Evolutionary conservation across 2,329 filamentous ascomycete species (phyloP), one percentile per base, ranked within the genome.

Genomic region (Beauveria rudraprayagi): DNA sequence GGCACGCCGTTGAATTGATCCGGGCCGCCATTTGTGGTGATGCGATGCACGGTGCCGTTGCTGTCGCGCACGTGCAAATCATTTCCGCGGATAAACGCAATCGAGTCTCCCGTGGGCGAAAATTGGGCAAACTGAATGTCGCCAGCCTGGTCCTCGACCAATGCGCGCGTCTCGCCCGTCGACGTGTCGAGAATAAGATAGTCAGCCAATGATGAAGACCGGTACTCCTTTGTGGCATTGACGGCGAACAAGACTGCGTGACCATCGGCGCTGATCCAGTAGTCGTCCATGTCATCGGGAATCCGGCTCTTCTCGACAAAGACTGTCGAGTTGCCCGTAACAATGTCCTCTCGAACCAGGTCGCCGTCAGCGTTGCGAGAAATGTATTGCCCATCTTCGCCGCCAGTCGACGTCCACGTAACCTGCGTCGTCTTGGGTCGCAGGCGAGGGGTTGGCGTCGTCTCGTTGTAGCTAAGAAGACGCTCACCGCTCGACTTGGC

Each of bases 61-160:
- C 75, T 76, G 52, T 69, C 63, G 30, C 69, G 68, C 58, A 88
- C 70, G 71, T 80, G 89, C 1, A 90, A 71, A 67, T 90, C 80
- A 70, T 89, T 89, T 47, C 76, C 83, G 48, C 84, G 82, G 17
- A 89, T 86, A 67, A 88, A 89, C 1, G 84, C 86, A 64, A 89
- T 80, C n/a, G 79, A 73, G 47, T 83, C 78, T 22, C 83, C 81
- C 1, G 69, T 69, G 2, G 85, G 83, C 40, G 83, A 83, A 72
- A 87, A 83, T 61, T 79, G 76, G 3, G 87, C 87, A 65, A 87
- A 88, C 68, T 89, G 86, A 53, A 90, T 84, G 66, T 89, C 85
- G 14, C 83, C 85, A 1, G 71, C 76, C 63, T 88, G 85, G 61
- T 84, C 81, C 0, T 78, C 73, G 0, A 85, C 80, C 0, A 90